A percentile compares a stretch with the other conserved stretches of the same genome.
Conservation (phyloP, 768 basidiomycete genomes). For the Lanmaoa rubissima region DNA sequence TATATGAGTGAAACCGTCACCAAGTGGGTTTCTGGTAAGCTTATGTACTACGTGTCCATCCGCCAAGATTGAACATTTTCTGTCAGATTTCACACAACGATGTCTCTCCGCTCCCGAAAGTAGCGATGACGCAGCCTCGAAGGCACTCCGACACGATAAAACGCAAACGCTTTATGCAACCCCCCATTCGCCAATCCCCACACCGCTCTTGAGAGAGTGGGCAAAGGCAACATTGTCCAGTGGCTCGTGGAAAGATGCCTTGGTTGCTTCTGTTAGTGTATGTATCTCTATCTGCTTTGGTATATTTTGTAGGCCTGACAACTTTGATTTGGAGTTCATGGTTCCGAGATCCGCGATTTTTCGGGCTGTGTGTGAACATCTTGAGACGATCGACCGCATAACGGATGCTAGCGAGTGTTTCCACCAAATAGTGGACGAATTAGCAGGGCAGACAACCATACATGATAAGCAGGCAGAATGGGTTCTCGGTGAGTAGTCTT, state of each 20-base stretch:
- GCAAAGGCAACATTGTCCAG: background rate
- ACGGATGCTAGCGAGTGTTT: too few relatives aligned
- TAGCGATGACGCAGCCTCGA: background rate
- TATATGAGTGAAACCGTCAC: background rate
- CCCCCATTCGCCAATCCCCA: background rate
- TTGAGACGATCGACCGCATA: too few relatives aligned
- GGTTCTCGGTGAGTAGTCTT: too few relatives aligned
- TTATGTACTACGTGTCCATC: too few relatives aligned
- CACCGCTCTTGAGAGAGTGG: slow-evolving; percentile 1
- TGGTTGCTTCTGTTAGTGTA: background rate
- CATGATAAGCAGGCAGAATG: too few relatives aligned
- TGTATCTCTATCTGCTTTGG: background rate
- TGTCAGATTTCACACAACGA: background rate
- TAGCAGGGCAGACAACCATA: too few relatives aligned
- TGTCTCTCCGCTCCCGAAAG: background rate
- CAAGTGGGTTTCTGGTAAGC: slow-evolving; percentile 1
- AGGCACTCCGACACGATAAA: background rate
- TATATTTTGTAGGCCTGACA: too few relatives aligned
- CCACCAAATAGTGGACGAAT: too few relatives aligned
- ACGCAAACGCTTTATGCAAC: background rate
- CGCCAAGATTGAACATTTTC: background rate
- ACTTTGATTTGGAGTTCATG: too few relatives aligned
- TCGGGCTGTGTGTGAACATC: too few relatives aligned
- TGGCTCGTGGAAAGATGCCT: background rate
- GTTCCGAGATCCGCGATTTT: too few relatives aligned